phyloP scores from a whole-genome alignment of 83 land plant species.

The Diphasiastrum complanatum region DNA sequence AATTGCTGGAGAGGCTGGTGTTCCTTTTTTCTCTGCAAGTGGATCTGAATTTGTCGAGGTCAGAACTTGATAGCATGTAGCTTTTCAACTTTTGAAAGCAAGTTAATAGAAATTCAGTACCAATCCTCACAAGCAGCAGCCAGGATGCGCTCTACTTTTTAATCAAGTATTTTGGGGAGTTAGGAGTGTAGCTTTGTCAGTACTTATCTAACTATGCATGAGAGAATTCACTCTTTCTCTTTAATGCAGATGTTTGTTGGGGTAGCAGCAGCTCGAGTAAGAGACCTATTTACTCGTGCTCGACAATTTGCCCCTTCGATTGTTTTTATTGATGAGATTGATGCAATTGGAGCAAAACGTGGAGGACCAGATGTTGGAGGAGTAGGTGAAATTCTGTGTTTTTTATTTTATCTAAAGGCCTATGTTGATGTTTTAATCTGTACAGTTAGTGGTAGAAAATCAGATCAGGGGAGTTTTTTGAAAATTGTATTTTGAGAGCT shows the following conservation, averaged over 20 bases:
- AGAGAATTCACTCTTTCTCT: neutral
- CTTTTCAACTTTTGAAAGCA: conserved; percentile 7
- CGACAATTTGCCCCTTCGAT: conserved; percentile 87
- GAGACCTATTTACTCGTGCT: conserved; percentile 86
- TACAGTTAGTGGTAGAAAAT: neutral
- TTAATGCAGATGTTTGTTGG: conserved; percentile 77
- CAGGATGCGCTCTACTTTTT: no score
- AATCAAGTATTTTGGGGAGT: neutral
- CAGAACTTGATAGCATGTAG: no score
- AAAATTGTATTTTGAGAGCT: neutral
- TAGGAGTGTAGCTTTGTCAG: conserved; percentile 8
- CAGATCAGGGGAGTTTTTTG: neutral
- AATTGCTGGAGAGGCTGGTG: conserved; percentile 98
- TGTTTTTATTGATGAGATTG: conserved; percentile 97
- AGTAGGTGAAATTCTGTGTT: conserved; percentile 36
- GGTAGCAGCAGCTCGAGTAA: conserved; percentile 92
- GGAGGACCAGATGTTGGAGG: conserved; percentile 97
- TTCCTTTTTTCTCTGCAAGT: conserved; percentile 89
- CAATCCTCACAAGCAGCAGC: no score
- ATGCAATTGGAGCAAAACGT: conserved; percentile 97
- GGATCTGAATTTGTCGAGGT: conserved; percentile 99
- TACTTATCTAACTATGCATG: neutral
- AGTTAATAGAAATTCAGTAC: no score
- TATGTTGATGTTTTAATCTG: neutral
- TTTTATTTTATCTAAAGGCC: neutral